Base-by-base conservation (phyloP, 768 basidiomycete species). In the Tulasnella sp. region DNA sequence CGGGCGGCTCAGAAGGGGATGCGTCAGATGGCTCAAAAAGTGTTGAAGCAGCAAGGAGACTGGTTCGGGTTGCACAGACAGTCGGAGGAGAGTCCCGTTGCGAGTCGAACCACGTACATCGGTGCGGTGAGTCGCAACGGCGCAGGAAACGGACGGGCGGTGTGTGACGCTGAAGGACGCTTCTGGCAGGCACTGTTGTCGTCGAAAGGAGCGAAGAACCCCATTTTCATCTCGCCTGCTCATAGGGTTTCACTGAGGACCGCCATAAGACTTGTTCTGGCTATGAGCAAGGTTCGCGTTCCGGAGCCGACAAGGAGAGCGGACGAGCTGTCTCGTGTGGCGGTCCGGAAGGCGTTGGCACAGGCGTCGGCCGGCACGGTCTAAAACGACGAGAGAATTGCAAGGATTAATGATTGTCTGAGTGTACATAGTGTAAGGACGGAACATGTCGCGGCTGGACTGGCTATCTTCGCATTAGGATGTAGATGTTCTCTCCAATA, bases 401-500 rank as follows among this genome's bases (percentile, higher is more conserved):
- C 32, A 34, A 29, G n/a, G 34, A 35, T 65, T 4, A 16, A 40
- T 32, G 69, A 34, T 59, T 59, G 0, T 34, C 34, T 40, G 39
- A 63, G 32, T 62, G 36, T 71, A 47, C 42, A 68, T 16, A 41
- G 47, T 52, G 47, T 19, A 19, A 68, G 17, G 39, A 11, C n/a
- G 36, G n/a, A 35, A 29, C 19, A 32, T 9, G 16, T 37, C 35
- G 19, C 26, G 39, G 29, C 2, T 52, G 47, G 12, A 19, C 1
- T 52, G 47, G 22, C 37, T 82, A 92, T 83, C 87, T 89, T 77
- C 95, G 85, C 82, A 98, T 86, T 39, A 98, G 84, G 47, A 97
- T 82, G 80, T 93, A 98, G 70, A 98, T 85, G 65, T 94, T 91
- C 78, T 98, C 94, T 35, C 96, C 95, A 5, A 98, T 87, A 16